phyloP scores from a whole-genome alignment of 768 basidiomycete genomes.

The Hericium coralloides region DNA sequence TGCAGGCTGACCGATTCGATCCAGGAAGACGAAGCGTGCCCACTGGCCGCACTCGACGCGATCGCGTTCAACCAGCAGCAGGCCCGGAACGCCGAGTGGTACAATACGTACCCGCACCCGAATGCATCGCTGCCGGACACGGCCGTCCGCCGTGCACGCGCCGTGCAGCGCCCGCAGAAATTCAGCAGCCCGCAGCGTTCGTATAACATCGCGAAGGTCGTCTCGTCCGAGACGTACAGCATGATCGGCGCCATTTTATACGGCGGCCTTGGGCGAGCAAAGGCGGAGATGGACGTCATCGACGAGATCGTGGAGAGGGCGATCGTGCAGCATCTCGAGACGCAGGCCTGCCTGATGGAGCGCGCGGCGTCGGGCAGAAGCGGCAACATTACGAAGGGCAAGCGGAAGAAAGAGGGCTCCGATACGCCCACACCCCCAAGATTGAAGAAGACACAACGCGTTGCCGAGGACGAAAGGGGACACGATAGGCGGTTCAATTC shows the following conservation, averaged over 20 bases:
- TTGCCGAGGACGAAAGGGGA: no score
- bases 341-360: no score
- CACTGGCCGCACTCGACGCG: conserved; percentile 5
- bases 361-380: no score
- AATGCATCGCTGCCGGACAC: neutral
- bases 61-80: conserved; percentile 9
- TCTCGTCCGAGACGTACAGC: neutral
- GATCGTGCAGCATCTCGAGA: neutral
- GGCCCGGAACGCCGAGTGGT: conserved; percentile 3
- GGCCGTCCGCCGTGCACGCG: neutral
- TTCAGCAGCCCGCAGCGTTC: no score
- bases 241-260: neutral
- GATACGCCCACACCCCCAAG: neutral
- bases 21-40: conserved; percentile 11
- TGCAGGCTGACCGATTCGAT: neutral
- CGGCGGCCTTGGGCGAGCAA: neutral
- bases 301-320: neutral
- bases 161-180: no score
- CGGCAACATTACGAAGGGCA: neutral
- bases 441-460: no score
- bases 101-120: neutral
- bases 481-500: no score
- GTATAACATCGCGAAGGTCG: no score
- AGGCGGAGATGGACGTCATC: neutral
- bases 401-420: neutral